Evolutionary conservation across 768 basidiomycete species (phyloP), one percentile per base, ranked within the genome.

Genomic region (Cystobasidium onofrii): DNA sequence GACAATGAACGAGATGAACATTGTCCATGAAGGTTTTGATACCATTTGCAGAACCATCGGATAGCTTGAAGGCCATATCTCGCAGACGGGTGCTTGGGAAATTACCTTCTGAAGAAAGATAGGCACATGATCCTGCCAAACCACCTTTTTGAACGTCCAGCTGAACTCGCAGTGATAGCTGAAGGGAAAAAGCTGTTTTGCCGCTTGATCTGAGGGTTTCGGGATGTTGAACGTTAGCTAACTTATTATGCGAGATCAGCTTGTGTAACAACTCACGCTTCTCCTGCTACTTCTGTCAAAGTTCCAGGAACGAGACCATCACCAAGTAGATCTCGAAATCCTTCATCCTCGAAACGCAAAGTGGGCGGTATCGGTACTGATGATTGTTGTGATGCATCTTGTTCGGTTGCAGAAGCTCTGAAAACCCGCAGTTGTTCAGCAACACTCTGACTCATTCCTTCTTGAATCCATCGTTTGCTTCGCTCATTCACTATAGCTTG

Each of bases 111-210:
- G 90, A 88, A 17, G 89, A 89, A 75, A 95, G 81, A 81, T 90
- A 92, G 79, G 90, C 90, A 0, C 88, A 82, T 0, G 89, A 86
- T 39, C 89, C 90, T 12, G 79, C 83, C 33, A 89, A 80, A 25
- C 88, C 90, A 10, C 87, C 87, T 3, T 83, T 81, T 54, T 80
- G 78, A 57, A 25, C 78, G 27, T 90, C 87, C 0, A 90, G 84
- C 79, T 97, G 94, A 0, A 90, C 89, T 25, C 86, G 83, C 34
- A 95, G 83, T 1, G 91, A 87, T 23, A 92, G 85, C 76, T 94
- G 92, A 17, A 99, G 84, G 1, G 89, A 90, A 3, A 98, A 81
- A 78, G 98, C 93, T 0, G 92, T 92, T 82, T 99, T 99, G 44
- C 96, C 96, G 31, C 95, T 88, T 27, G 92, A 89, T 79, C 96